Percentiles rank a stretch among this genome's conserved stretches.
Evolutionary conservation across 768 basidiomycete genomes (phyloP).

Genomic region (Sutorius australiensis): DNA sequence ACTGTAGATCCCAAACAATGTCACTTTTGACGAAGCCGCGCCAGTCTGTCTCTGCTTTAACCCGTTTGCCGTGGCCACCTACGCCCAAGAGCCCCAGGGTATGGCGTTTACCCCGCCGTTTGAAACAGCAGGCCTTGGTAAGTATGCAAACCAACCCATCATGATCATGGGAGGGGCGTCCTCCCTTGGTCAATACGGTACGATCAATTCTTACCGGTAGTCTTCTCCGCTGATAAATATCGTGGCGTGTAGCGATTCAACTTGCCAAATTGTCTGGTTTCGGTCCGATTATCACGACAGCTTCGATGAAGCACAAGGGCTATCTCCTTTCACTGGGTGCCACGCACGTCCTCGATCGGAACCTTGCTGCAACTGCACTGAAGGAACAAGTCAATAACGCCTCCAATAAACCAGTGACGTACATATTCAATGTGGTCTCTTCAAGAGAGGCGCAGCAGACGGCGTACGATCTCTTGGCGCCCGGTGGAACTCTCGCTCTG

Average conservation of each 20-base stretch:
- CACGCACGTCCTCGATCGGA: slow-evolving; percentile 34
- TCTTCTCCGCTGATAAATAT: not conserved
- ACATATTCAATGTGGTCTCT: slow-evolving; percentile 29
- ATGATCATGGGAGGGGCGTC: slow-evolving; percentile 36
- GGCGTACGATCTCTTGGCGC: slow-evolving; percentile 29
- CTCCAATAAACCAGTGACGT: not conserved
- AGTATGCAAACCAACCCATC: slow-evolving; percentile 31
- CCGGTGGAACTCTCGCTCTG: slow-evolving; percentile 27
- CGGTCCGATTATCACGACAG: slow-evolving; percentile 35
- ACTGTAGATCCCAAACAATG: slow-evolving; percentile 30
- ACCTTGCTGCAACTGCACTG: slow-evolving; percentile 11
- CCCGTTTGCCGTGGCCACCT: slow-evolving; percentile 36
- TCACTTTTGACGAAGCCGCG: slow-evolving; percentile 36
- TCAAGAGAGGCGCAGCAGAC: slow-evolving; percentile 29
- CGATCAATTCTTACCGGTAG: not conserved
- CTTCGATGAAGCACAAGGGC: slow-evolving; percentile 30
- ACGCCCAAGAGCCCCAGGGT: slow-evolving; percentile 22
- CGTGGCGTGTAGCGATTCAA: slow-evolving; percentile 25
- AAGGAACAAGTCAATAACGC: slow-evolving; percentile 4
- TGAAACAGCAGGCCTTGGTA: slow-evolving; percentile 24
- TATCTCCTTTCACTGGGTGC: slow-evolving; percentile 34
- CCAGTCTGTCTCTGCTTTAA: slow-evolving; percentile 32
- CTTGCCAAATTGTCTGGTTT: slow-evolving; percentile 33
- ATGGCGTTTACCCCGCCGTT: slow-evolving; percentile 27
- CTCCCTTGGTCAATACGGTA: slow-evolving; percentile 40